Percentiles rank a stretch among this genome's conserved stretches.
phyloP scores from a whole-genome alignment of 1,284 basidiomycete species.

The Entoloma clypeatum region DNA sequence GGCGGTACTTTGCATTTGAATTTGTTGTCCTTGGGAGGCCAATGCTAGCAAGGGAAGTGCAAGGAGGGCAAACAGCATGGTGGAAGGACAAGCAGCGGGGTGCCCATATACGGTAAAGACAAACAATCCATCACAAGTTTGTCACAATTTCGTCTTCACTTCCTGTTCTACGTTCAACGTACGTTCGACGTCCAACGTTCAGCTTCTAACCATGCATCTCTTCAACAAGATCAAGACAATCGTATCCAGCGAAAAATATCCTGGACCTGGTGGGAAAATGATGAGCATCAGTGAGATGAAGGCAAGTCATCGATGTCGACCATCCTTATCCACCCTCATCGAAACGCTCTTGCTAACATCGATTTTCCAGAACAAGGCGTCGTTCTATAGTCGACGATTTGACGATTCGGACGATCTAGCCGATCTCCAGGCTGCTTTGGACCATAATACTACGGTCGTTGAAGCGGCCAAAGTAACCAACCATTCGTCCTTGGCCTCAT shows the following conservation, averaged over 20 bases:
- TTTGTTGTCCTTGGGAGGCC: constrained; percentile 21
- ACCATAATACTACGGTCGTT: constrained; percentile 1
- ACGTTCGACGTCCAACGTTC: too few species aligned
- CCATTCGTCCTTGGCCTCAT: constrained; percentile 1
- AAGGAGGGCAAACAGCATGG: constrained; percentile 19
- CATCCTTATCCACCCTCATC: too few species aligned
- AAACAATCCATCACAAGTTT: too few species aligned
- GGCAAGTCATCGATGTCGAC: not conserved
- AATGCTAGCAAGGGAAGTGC: constrained; percentile 19
- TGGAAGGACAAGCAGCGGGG: not conserved
- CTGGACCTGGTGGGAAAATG: constrained; percentile 1
- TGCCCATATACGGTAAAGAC: too few species aligned
- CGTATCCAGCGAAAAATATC: constrained; percentile 1
- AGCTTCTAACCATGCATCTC: not conserved
- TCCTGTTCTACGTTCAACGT: too few species aligned
- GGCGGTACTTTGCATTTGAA: constrained; percentile 13
- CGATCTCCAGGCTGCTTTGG: constrained; percentile 2
- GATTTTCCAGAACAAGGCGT: not conserved
- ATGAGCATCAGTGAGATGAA: constrained; percentile 6
- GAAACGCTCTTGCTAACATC: too few species aligned
- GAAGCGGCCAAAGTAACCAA: not conserved
- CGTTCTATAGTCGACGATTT: not conserved
- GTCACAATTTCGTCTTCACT: too few species aligned
- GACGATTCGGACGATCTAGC: constrained; percentile 1
- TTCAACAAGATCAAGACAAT: not conserved